These are phyloP conservation scores for Sporobolus alterniflorus DNA, from an alignment of 202 grass and related monocot genomes.

Conservation along the genomic window DNA sequence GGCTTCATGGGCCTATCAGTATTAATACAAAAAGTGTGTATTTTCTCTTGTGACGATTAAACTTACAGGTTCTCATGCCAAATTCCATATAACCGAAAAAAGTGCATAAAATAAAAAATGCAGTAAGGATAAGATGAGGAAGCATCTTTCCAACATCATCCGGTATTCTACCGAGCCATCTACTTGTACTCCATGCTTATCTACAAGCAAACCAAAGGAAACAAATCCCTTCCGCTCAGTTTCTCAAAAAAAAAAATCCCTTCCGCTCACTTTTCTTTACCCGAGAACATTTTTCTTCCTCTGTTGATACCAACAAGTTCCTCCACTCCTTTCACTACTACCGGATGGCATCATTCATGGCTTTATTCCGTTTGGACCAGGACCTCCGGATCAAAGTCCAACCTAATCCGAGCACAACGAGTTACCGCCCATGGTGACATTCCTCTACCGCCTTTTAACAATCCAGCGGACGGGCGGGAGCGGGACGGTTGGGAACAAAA, in stretches of 20 bases:
- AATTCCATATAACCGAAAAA: too few species aligned
- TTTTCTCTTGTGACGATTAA: not conserved
- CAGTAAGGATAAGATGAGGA: not conserved
- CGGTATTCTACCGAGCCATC: conserved; percentile 36
- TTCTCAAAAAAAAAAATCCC: too few species aligned
- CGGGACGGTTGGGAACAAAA: conserved; percentile 33
- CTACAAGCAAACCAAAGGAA: conserved; percentile 2
- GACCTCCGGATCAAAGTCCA: not conserved
- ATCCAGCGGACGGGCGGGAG: conserved; percentile 28
- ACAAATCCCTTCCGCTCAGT: not conserved
- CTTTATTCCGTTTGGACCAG: conserved; percentile 41
- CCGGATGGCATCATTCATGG: not conserved
- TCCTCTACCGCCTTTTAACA: not conserved
- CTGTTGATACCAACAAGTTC: conserved; percentile 5
- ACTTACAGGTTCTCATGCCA: not conserved
- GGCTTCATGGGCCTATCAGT: not conserved
- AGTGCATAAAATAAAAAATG: too few species aligned
- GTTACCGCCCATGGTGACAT: not conserved
- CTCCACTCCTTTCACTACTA: conserved; percentile 5
- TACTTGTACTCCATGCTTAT: conserved; percentile 38
- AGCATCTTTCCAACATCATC: conserved; percentile 22
- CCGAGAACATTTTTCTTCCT: not conserved
- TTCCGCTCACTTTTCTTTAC: too few species aligned
- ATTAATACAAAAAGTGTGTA: too few species aligned
- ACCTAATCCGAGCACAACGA: conserved; percentile 21